These are phyloP conservation scores for Cladosporium oxysporum DNA, from an alignment of 2,329 filamentous ascomycete genomes.

Conservation along the genomic window DNA sequence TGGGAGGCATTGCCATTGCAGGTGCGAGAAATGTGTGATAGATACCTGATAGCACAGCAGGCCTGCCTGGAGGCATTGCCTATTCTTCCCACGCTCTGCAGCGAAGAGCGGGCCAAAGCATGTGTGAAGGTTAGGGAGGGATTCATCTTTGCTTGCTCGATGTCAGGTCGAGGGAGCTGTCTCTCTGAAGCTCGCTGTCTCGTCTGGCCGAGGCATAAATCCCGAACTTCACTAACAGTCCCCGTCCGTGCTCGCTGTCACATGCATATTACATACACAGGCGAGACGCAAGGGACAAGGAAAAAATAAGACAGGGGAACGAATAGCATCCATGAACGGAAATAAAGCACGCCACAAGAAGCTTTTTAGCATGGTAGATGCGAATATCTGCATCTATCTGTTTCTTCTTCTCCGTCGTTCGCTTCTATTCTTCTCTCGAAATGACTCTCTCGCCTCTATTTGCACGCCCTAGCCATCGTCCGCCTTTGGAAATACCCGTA, in stretches of 20 bases:
- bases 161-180: neutral
- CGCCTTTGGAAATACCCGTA: neutral
- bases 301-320: neutral
- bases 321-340: no score
- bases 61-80: conserved; percentile 4
- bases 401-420: neutral
- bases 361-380: neutral
- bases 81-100: neutral
- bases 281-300: neutral
- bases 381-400: neutral
- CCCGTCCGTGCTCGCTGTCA: conserved; percentile 1
- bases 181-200: neutral
- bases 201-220: conserved; percentile 3
- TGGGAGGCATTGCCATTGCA: neutral
- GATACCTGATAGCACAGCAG: conserved; percentile 4
- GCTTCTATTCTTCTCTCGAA: neutral
- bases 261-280: neutral
- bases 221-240: neutral
- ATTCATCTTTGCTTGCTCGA: conserved; percentile 1
- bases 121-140: neutral
- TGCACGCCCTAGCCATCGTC: neutral
- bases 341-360: neutral
- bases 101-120: neutral
- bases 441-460: neutral
- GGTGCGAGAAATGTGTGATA: neutral